These are phyloP conservation scores for Fusarium sarcochroum DNA, from an alignment of 2,329 filamentous ascomycete genomes.

Conservation along the genomic window DNA sequence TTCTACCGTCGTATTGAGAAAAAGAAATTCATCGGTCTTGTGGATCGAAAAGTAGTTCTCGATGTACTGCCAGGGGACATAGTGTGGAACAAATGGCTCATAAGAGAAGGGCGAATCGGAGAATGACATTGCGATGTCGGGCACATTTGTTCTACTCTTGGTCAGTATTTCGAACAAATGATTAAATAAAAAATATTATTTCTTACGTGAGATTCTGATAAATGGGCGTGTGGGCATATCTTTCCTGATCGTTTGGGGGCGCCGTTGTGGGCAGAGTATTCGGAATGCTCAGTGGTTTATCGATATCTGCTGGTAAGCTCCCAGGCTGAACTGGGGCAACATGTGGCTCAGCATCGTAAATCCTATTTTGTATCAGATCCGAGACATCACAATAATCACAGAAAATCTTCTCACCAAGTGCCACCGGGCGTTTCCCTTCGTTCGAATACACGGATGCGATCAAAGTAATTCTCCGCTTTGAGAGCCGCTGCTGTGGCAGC, in stretches of 20 bases:
- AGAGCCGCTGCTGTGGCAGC: conserved; percentile 63
- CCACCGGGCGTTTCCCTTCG: conserved; percentile 59
- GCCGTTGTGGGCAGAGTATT: conserved; percentile 56
- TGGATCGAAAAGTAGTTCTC: conserved; percentile 68
- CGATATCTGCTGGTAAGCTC: conserved; percentile 59
- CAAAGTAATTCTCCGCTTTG: conserved; percentile 60
- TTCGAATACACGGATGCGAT: conserved; percentile 60
- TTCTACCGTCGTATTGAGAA: conserved; percentile 66
- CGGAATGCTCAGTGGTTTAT: conserved; percentile 62
- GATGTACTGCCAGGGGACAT: conserved; percentile 68
- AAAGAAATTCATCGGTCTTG: conserved; percentile 60
- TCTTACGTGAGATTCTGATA: conserved; percentile 66
- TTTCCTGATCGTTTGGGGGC: conserved; percentile 59
- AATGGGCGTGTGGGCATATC: conserved; percentile 64
- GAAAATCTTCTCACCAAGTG: conserved; percentile 56
- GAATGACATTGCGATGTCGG: conserved; percentile 69
- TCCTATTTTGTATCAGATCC: conserved; percentile 55
- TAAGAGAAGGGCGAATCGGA: conserved; percentile 67
- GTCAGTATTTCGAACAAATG: rapidly evolving
- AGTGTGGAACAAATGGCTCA: conserved; percentile 69
- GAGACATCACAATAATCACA: rapidly evolving
- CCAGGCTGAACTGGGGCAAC: conserved; percentile 58
- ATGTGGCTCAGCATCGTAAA: conserved; percentile 61
- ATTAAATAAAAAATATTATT: conserved; percentile 4
- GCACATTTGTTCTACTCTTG: conserved; percentile 65